A percentile compares a stretch with the other conserved stretches of the same genome.
Evolutionary conservation across 192 early-diverging fungal species (phyloP).

Genomic region (Entomortierella lignicola): DNA sequence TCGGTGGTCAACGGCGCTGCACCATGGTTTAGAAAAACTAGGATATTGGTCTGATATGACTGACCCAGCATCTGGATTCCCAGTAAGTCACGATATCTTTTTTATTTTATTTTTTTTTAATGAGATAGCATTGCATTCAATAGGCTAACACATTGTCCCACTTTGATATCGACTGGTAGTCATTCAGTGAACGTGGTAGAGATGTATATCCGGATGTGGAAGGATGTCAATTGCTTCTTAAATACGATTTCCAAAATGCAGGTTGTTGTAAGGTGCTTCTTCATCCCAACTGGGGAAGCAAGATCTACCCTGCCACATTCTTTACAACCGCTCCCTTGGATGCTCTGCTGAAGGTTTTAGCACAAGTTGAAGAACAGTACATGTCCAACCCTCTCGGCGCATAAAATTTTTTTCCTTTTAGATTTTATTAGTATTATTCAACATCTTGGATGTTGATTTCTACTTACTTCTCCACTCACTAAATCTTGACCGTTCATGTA

Average conservation of each 20-base stretch:
- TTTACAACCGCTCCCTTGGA: conserved; percentile 83
- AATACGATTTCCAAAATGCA: conserved; percentile 81
- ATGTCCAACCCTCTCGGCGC: too few relatives aligned
- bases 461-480: not conserved
- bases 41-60: conserved; percentile 92
- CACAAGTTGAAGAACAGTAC: conserved; percentile 26
- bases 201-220: conserved; percentile 92
- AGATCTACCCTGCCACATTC: conserved; percentile 88
- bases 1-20: conserved; percentile 72
- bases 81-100: conserved; percentile 58
- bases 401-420: too few relatives aligned
- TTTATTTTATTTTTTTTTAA: not conserved
- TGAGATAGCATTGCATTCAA: too few relatives aligned
- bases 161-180: too few relatives aligned
- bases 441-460: not conserved
- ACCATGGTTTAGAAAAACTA: conserved; percentile 59
- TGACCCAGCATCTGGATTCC: conserved; percentile 91
- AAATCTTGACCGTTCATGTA: not conserved
- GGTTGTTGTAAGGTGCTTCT: conserved; percentile 87
- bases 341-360: conserved; percentile 35
- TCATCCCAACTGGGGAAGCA: conserved; percentile 92
- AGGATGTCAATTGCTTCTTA: conserved; percentile 77
- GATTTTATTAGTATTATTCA: too few relatives aligned
- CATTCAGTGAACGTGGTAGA: conserved; percentile 76
- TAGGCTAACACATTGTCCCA: too few relatives aligned